Conservation (phyloP, 306 rosid species). For the Oxytropis ochrocephala region DNA sequence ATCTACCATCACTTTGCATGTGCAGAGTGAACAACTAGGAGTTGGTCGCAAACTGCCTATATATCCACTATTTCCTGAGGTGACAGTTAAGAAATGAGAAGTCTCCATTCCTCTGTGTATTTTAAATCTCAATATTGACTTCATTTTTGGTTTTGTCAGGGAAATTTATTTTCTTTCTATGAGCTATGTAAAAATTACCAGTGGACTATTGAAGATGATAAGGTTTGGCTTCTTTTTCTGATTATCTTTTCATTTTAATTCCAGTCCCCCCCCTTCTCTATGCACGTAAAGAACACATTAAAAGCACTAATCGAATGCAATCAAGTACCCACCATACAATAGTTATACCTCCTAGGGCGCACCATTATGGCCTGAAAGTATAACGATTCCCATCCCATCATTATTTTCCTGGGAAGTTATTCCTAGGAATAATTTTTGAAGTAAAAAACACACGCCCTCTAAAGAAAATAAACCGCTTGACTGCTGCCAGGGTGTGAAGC, state of each 20-base stretch:
- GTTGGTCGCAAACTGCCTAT: constrained; percentile 74
- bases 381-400: neutral
- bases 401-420: too few relatives aligned
- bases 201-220: constrained; percentile 85
- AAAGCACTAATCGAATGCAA: neutral
- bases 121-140: constrained; percentile 20
- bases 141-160: constrained; percentile 43
- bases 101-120: constrained; percentile 2
- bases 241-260: constrained; percentile 4
- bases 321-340: neutral
- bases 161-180: constrained; percentile 74
- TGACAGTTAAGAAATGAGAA: constrained; percentile 19
- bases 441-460: too few relatives aligned
- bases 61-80: constrained; percentile 84
- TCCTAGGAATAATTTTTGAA: too few relatives aligned
- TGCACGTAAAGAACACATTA: constrained; percentile 1
- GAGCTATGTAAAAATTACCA: constrained; percentile 81
- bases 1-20: constrained; percentile 53
- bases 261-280: neutral
- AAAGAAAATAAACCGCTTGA: neutral
- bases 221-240: constrained; percentile 39
- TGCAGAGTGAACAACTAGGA: constrained; percentile 79
- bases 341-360: neutral
- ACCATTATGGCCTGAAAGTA: neutral
- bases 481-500: neutral